Evolutionary conservation across 2,329 filamentous ascomycete species (phyloP).

Genomic region (Seiridium unicorne): DNA sequence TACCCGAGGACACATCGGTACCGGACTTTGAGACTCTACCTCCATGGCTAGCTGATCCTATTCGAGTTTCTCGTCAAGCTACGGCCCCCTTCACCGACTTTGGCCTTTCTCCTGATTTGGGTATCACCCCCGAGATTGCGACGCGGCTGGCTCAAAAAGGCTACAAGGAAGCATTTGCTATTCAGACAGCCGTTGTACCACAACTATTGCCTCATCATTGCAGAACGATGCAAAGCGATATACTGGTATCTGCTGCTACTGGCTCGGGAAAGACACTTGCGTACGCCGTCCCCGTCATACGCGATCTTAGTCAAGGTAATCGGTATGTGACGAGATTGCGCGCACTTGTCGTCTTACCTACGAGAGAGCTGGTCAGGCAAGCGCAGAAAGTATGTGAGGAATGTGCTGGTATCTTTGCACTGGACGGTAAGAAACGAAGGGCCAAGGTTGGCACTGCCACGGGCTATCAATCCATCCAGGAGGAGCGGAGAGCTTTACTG

Average conservation of each 20-base stretch:
- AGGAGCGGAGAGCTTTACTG: slow-evolving; percentile 49
- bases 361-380: slow-evolving; percentile 85
- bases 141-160: slow-evolving; percentile 65
- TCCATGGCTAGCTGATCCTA: slow-evolving; percentile 74
- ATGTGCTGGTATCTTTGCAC: slow-evolving; percentile 63
- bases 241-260: slow-evolving; percentile 89
- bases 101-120: slow-evolving; percentile 46
- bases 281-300: slow-evolving; percentile 83
- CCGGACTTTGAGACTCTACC: slow-evolving; percentile 79
- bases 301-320: slow-evolving; percentile 64
- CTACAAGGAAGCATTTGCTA: slow-evolving; percentile 71
- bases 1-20: slow-evolving; percentile 53
- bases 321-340: slow-evolving; percentile 63
- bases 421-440: slow-evolving; percentile 53
- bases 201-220: slow-evolving; percentile 66
- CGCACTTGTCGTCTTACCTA: slow-evolving; percentile 85
- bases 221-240: slow-evolving; percentile 65
- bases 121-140: slow-evolving; percentile 59
- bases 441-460: slow-evolving; percentile 80
- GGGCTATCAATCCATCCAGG: slow-evolving; percentile 73
- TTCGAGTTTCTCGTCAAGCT: slow-evolving; percentile 62
- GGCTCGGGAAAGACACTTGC: slow-evolving; percentile 95
- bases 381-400: slow-evolving; percentile 76
- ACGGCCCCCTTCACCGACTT: slow-evolving; percentile 57
- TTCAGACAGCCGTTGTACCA: slow-evolving; percentile 79